Evolutionary conservation across 2,329 filamentous ascomycete genomes (phyloP).

Genomic region (Coccinonectria pachysandricola): DNA sequence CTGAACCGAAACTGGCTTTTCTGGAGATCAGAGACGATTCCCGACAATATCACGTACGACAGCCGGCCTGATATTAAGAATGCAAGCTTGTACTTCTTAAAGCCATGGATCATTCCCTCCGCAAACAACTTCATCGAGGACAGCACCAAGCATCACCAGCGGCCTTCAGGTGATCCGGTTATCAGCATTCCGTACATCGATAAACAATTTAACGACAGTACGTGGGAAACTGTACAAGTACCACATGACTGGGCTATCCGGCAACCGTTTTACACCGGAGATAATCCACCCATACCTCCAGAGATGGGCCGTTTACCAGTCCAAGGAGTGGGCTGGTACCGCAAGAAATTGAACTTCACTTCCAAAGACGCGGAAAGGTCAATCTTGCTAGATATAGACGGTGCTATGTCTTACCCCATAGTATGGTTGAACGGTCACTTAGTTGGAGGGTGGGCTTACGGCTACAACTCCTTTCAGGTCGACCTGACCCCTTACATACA

Average conservation of each 20-base stretch:
- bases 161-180: conserved; percentile 20
- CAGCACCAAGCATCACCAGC: conserved; percentile 17
- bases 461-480: conserved; percentile 40
- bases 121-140: conserved; percentile 30
- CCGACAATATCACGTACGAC: conserved; percentile 24
- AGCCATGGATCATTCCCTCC: conserved; percentile 31
- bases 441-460: conserved; percentile 41
- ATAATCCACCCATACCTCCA: conserved; percentile 24
- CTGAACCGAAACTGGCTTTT: no score
- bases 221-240: conserved; percentile 31
- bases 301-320: conserved; percentile 35
- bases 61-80: conserved; percentile 11
- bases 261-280: conserved; percentile 31
- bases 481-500: conserved; percentile 35
- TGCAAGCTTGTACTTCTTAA: conserved; percentile 18
- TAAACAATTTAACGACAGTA: conserved; percentile 26
- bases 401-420: conserved; percentile 41
- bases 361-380: conserved; percentile 25
- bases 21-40: no score
- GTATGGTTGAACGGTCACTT: conserved; percentile 41
- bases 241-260: conserved; percentile 41
- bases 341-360: conserved; percentile 26
- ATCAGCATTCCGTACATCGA: conserved; percentile 23
- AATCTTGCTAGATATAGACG: conserved; percentile 38
- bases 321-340: conserved; percentile 45